A percentile compares a stretch with the other conserved stretches of the same genome.
These are phyloP conservation scores for Paramecium caudatum DNA, from an alignment of 73 alveolate genomes.

Conservation along the genomic window DNA sequence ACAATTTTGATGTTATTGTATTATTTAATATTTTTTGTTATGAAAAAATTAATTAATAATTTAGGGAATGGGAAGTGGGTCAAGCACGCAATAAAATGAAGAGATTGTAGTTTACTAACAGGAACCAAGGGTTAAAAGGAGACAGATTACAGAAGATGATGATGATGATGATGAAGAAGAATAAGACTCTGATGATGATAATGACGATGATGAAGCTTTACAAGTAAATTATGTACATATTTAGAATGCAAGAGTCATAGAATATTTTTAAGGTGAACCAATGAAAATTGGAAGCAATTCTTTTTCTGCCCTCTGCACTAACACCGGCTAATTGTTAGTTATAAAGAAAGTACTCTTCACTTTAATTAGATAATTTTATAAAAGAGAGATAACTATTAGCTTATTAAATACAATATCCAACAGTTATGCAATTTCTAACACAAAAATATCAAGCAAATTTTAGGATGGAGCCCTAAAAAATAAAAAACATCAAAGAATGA, in stretches of 20 bases:
- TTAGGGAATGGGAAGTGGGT: conserved; percentile 21
- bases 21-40: not conserved
- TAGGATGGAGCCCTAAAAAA: not conserved
- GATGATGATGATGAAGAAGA: conserved; percentile 39
- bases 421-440: not conserved
- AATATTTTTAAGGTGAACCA: not conserved
- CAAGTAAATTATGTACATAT: not conserved
- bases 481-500: not conserved
- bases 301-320: not conserved
- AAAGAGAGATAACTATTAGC: not conserved
- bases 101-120: not conserved
- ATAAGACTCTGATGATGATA: not conserved
- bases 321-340: not conserved
- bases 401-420: not conserved
- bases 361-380: too few relatives aligned
- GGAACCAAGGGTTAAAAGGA: not conserved
- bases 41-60: too few relatives aligned
- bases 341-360: not conserved
- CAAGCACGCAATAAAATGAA: not conserved
- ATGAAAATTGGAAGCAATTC: conserved; percentile 26
- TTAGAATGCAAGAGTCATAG: not conserved
- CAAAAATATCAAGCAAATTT: not conserved
- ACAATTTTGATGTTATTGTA: not conserved
- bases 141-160: conserved; percentile 29
- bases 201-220: not conserved